Evolutionary conservation across 176 grass and related monocot species (phyloP).

Genomic region (Ampelocalamus luodianensis): DNA sequence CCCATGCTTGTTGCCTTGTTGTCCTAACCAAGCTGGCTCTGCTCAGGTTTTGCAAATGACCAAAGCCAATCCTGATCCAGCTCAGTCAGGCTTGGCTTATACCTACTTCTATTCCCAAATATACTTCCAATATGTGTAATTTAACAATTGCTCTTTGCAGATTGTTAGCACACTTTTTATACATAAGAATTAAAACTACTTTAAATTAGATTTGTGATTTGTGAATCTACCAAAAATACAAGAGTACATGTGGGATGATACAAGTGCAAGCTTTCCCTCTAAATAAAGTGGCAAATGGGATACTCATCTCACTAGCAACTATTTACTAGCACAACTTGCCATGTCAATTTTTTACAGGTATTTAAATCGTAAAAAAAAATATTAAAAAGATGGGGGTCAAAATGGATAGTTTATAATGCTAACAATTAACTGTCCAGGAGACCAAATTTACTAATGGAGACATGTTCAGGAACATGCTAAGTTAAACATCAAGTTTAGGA

Average conservation of each 20-base stretch:
- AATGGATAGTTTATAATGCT: neutral
- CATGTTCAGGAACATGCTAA: neutral
- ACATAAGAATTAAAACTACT: neutral
- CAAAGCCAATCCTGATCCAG: neutral
- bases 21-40: slow-evolving; percentile 11
- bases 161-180: slow-evolving; percentile 21
- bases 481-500: neutral
- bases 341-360: neutral
- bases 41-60: slow-evolving; percentile 18
- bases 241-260: slow-evolving; percentile 11
- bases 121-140: slow-evolving; percentile 30
- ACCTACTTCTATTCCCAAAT: slow-evolving; percentile 8
- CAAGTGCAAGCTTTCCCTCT: neutral
- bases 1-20: slow-evolving; percentile 29
- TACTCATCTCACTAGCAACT: neutral
- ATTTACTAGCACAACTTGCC: neutral
- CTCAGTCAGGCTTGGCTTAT: slow-evolving; percentile 29
- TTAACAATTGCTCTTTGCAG: neutral
- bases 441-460: neutral
- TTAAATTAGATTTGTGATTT: slow-evolving; percentile 12
- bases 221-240: slow-evolving; percentile 25
- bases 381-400: neutral
- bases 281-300: slow-evolving; percentile 6
- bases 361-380: neutral
- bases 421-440: neutral